Conservation (phyloP, 257 asterid species). For the Orobanche coerulescens region DNA sequence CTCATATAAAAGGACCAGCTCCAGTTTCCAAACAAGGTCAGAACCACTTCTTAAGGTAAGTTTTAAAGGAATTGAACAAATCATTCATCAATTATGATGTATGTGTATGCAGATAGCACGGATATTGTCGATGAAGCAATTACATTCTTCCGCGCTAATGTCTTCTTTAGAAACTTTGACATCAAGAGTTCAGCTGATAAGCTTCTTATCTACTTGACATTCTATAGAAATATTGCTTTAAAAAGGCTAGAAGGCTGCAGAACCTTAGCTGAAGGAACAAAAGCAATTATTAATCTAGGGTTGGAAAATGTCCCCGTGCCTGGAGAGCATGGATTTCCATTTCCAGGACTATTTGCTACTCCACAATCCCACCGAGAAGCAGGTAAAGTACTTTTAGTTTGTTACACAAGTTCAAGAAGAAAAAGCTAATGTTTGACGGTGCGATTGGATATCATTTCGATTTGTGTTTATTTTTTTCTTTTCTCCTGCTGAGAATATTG, state of each 20-base stretch:
- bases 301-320: slow-evolving; percentile 89
- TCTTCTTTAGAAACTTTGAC: slow-evolving; percentile 88
- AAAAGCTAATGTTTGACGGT: background rate
- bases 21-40: slow-evolving; percentile 87
- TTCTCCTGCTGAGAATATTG: too few species aligned
- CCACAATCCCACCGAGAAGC: slow-evolving; percentile 66
- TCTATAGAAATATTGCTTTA: slow-evolving; percentile 71
- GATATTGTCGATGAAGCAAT: slow-evolving; percentile 95
- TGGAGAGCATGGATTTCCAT: slow-evolving; percentile 84
- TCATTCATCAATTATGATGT: background rate
- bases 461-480: too few species aligned
- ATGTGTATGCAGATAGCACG: slow-evolving; percentile 76
- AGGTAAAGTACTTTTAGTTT: slow-evolving; percentile 55
- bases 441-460: too few species aligned
- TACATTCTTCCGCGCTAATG: slow-evolving; percentile 92
- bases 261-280: slow-evolving; percentile 97
- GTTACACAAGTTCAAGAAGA: background rate
- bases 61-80: background rate
- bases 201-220: slow-evolving; percentile 84
- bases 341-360: slow-evolving; percentile 69
- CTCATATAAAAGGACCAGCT: slow-evolving; percentile 95
- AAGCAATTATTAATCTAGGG: slow-evolving; percentile 86
- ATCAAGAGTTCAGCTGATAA: slow-evolving; percentile 84
- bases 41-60: slow-evolving; percentile 4
- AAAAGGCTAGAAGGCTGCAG: slow-evolving; percentile 94